A percentile compares a stretch with the other conserved stretches of the same genome.
These are phyloP conservation scores for Thalia dealbata DNA, from an alignment of 176 grass and related monocot genomes.

Conservation along the genomic window DNA sequence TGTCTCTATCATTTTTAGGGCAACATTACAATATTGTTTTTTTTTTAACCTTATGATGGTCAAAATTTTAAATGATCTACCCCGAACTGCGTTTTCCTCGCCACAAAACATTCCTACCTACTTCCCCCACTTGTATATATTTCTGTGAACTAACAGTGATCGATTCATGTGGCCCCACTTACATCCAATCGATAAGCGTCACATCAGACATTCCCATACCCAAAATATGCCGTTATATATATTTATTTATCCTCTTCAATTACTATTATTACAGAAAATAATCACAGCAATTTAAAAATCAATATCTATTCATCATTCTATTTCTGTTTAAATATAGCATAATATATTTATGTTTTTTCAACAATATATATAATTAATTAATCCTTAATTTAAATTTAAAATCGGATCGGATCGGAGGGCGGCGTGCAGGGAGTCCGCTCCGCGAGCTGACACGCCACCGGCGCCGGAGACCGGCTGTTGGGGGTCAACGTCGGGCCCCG, in stretches of 20 bases:
- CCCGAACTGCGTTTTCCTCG: neutral
- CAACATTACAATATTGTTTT: too few relatives aligned
- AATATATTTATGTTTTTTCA: too few relatives aligned
- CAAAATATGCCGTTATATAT: too few relatives aligned
- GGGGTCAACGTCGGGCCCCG: neutral
- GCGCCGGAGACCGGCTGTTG: neutral
- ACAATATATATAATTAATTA: too few relatives aligned
- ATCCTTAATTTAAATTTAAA: too few relatives aligned
- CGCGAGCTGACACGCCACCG: neutral
- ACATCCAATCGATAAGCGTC: neutral
- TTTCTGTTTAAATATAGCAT: too few relatives aligned
- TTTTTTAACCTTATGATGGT: too few relatives aligned
- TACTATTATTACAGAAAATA: too few relatives aligned
- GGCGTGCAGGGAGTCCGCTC: neutral
- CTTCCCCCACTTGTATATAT: constrained; percentile 1
- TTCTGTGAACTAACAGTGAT: neutral
- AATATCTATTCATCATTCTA: too few relatives aligned
- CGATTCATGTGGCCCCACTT: too few relatives aligned
- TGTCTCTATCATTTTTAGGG: neutral
- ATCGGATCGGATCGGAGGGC: neutral
- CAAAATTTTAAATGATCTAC: neutral
- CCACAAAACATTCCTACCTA: neutral
- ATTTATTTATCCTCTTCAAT: too few relatives aligned
- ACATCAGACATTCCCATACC: neutral
- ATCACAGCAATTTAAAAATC: too few relatives aligned